Conservation (phyloP, 495 filamentous ascomycete species). For the Umbilicaria muhlenbergii region DNA sequence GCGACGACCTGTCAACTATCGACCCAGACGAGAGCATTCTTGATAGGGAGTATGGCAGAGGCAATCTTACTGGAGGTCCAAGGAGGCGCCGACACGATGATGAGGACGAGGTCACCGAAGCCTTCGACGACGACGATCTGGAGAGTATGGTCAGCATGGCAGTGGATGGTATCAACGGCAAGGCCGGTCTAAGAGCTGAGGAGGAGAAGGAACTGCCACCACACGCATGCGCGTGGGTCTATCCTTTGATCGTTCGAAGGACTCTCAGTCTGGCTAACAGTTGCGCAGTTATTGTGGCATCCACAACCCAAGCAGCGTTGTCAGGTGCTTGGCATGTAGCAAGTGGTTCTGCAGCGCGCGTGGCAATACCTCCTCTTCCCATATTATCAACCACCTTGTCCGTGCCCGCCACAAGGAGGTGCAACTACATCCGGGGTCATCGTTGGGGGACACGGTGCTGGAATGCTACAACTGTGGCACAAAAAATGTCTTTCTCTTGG, state of each 20-base stretch:
- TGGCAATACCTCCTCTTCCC: constrained; percentile 90
- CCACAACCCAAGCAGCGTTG: constrained; percentile 84
- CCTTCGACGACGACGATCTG: constrained; percentile 76
- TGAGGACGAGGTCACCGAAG: constrained; percentile 76
- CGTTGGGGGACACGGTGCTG: constrained; percentile 91
- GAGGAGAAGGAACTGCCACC: constrained; percentile 87
- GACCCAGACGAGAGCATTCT: constrained; percentile 67
- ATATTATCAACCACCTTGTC: constrained; percentile 97
- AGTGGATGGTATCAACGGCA: constrained; percentile 55
- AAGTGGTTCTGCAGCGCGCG: constrained; percentile 99
- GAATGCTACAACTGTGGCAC: constrained; percentile 99
- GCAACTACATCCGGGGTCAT: constrained; percentile 83
- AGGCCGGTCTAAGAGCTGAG: constrained; percentile 46
- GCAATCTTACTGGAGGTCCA: constrained; percentile 39
- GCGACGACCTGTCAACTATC: constrained; percentile 47
- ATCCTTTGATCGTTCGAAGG: not conserved
- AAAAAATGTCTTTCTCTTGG: constrained; percentile 98
- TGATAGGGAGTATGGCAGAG: constrained; percentile 46
- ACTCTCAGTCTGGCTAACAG: not conserved
- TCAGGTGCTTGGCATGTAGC: constrained; percentile 86
- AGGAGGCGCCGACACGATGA: constrained; percentile 61
- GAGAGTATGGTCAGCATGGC: constrained; percentile 84
- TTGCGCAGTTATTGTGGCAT: constrained; percentile 81
- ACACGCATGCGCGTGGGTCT: constrained; percentile 89
- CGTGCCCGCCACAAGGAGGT: constrained; percentile 98